phyloP scores from a whole-genome alignment of 2,329 filamentous ascomycete species.

The Sclerotinia minor region DNA sequence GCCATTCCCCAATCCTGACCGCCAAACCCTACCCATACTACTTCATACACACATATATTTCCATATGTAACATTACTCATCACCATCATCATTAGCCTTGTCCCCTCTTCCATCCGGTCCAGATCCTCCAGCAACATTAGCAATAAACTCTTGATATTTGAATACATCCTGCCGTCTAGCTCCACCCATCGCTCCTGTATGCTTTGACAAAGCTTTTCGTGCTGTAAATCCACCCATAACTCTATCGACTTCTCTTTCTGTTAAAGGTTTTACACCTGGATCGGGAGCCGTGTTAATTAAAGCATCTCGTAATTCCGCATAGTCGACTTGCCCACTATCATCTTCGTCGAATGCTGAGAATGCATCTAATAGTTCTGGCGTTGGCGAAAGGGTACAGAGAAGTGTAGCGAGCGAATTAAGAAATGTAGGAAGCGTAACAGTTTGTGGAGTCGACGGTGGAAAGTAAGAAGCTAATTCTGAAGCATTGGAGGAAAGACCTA shows the following conservation, averaged over 20 bases:
- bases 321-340: constrained; percentile 88
- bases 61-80: constrained; percentile 24
- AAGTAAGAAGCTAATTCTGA: constrained; percentile 81
- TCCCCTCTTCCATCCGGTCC: constrained; percentile 34
- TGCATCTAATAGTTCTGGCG: constrained; percentile 79
- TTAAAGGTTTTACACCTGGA: constrained; percentile 62
- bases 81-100: constrained; percentile 26
- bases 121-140: constrained; percentile 38
- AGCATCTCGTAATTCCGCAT: constrained; percentile 78
- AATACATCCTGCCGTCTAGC: constrained; percentile 81
- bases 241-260: constrained; percentile 75
- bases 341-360: constrained; percentile 96
- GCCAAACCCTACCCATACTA: constrained; percentile 11
- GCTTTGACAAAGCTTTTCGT: constrained; percentile 76
- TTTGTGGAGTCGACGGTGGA: constrained; percentile 67
- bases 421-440: constrained; percentile 81
- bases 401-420: constrained; percentile 77
- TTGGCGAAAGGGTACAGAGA: constrained; percentile 72
- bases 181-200: constrained; percentile 46
- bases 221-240: constrained; percentile 87
- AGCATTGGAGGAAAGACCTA: constrained; percentile 71
- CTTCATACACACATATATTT: constrained; percentile 19
- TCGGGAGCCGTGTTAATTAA: constrained; percentile 80
- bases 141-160: constrained; percentile 87
- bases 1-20: constrained; percentile 10